Evolutionary conservation across 768 basidiomycete species (phyloP), one percentile per base, ranked within the genome.

Genomic region (Rhizopogon rudus): DNA sequence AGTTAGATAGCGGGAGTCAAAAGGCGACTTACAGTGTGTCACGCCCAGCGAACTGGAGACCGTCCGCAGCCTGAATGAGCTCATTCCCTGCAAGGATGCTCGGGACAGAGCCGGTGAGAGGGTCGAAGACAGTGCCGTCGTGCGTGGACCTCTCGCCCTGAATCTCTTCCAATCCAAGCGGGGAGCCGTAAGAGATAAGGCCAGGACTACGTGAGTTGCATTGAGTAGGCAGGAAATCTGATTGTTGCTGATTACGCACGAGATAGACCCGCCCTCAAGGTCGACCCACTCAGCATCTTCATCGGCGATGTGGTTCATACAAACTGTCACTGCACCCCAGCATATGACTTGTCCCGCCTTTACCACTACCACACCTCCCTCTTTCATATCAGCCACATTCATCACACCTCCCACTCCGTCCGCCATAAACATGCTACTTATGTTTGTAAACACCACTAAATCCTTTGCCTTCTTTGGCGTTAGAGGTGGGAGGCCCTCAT

Each of bases 401-500:
- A 74, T 69, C 14, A 63, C 62, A 28, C 76, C 69, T 44, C 62
- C 66, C 5, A 53, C 54, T 14, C 62, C 68, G 37, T 62, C 65
- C 49, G 73, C 71, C 50, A 75, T 60, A 58, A 76, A 81, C 17
- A 89, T 68, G 44, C 71, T 77, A 13, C 66, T 70, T 39, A 92
- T 84, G 61, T 88, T 88, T 17, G 74, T 78, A 75, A 92, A 91
- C 12, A 86, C 66, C 40, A 91, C 71, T 16, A 65, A 52, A 44
- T 71, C 71, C 33, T 63, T 58, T 55, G 66, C 66, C 28, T 72
- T 76, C 31, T 65, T 71, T 0, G 81, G 68, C 37, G 67, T 71
- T 40, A 93, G 71, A 22, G 88, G 87, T 6, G 88, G 88, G 35
- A 90, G 76, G 12, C 89, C 89, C 52, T 89, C 81, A 73, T 84